Conservation (phyloP, 768 basidiomycete species). For the Suillus fuscotomentosus region DNA sequence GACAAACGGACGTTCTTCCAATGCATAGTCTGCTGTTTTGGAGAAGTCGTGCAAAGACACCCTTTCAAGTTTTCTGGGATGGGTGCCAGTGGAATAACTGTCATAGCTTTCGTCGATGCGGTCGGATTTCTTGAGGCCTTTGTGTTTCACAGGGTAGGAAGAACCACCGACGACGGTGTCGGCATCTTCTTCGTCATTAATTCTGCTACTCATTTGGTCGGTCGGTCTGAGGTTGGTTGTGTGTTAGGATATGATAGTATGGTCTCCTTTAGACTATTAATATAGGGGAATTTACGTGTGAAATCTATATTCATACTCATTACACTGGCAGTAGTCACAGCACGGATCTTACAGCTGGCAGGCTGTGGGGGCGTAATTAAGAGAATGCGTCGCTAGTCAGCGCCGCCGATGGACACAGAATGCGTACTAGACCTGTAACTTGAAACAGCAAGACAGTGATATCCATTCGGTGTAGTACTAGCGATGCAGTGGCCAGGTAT, state of each 20-base stretch:
- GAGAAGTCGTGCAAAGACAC: constrained; percentile 39
- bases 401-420: too few species aligned
- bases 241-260: background rate
- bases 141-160: constrained; percentile 23
- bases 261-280: background rate
- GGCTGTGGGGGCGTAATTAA: too few species aligned
- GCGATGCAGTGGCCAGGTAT: too few species aligned
- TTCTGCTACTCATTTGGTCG: constrained; percentile 28
- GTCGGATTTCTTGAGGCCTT: constrained; percentile 18
- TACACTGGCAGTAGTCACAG: too few species aligned
- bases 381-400: too few species aligned
- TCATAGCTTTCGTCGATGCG: constrained; percentile 16
- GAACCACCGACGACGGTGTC: constrained; percentile 45
- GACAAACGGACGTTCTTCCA: constrained; percentile 68
- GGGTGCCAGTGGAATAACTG: constrained; percentile 8
- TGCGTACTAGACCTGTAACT: background rate
- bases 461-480: too few species aligned
- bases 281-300: too few species aligned
- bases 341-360: too few species aligned
- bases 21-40: constrained; percentile 45
- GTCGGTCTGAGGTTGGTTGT: background rate
- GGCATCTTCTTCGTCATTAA: constrained; percentile 34
- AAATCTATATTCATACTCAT: too few species aligned
- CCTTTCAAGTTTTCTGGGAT: constrained; percentile 9
- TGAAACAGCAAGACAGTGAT: background rate